A percentile compares a stretch with the other conserved stretches of the same genome.
phyloP scores from a whole-genome alignment of 2,329 filamentous ascomycete genomes.

The Gremmenia infestans region DNA sequence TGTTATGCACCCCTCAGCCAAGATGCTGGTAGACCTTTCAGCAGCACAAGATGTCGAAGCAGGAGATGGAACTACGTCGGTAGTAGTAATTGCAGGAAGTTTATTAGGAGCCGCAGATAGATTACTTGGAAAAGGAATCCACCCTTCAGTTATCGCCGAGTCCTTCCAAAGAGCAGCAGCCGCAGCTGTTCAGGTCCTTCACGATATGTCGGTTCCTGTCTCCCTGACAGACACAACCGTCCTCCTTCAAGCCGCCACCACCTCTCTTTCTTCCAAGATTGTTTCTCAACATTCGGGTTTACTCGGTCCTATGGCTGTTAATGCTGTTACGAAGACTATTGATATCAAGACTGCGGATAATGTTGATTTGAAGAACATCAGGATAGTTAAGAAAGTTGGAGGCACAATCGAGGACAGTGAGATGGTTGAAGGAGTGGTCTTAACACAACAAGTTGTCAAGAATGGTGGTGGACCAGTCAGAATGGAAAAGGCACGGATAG shows the following conservation, averaged over 20 bases:
- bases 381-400: slow-evolving; percentile 95
- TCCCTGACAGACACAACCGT: slow-evolving; percentile 81
- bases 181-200: slow-evolving; percentile 81
- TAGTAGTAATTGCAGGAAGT: slow-evolving; percentile 95
- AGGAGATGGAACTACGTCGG: slow-evolving; percentile 95
- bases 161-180: slow-evolving; percentile 92
- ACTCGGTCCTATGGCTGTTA: slow-evolving; percentile 95
- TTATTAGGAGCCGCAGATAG: slow-evolving; percentile 89
- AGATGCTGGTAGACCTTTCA: slow-evolving; percentile 97
- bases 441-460: slow-evolving; percentile 92
- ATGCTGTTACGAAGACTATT: slow-evolving; percentile 92
- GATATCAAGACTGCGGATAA: slow-evolving; percentile 94
- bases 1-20: slow-evolving; percentile 98
- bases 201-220: slow-evolving; percentile 94
- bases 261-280: slow-evolving; percentile 96
- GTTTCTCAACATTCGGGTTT: slow-evolving; percentile 95
- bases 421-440: slow-evolving; percentile 88
- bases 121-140: slow-evolving; percentile 86
- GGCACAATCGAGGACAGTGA: slow-evolving; percentile 98
- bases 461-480: slow-evolving; percentile 82
- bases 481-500: slow-evolving; percentile 97
- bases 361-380: slow-evolving; percentile 92
- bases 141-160: slow-evolving; percentile 96
- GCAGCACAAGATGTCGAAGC: slow-evolving; percentile 97
- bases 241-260: slow-evolving; percentile 93